Evolutionary conservation across 306 rosid genomes (phyloP).

Genomic region (Carpinus fangiana): DNA sequence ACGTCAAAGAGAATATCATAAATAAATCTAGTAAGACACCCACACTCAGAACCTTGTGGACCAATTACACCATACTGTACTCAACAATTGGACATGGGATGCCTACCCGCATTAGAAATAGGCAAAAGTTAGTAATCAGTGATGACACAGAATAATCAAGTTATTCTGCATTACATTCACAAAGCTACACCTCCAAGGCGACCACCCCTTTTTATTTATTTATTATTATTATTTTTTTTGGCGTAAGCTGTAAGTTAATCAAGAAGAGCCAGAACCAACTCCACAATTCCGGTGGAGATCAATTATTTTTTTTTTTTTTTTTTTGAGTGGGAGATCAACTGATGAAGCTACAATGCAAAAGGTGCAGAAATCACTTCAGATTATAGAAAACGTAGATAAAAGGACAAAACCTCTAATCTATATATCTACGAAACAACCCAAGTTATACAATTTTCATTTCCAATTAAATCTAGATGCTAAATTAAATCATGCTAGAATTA

Average conservation of each 20-base stretch:
- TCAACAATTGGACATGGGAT: neutral
- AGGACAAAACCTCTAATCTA: neutral
- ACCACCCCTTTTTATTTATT: neutral
- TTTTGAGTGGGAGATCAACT: neutral
- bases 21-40: neutral
- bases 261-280: neutral
- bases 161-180: slow-evolving; percentile 3
- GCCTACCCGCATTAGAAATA: neutral
- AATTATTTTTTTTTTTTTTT: neutral
- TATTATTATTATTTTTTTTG: neutral
- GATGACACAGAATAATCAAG: neutral
- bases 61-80: slow-evolving; percentile 8
- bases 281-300: slow-evolving; percentile 17
- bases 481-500: slow-evolving; percentile 7
- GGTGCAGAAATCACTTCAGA: neutral
- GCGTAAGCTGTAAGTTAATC: neutral
- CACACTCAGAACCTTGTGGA: neutral
- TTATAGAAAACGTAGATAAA: slow-evolving; percentile 20
- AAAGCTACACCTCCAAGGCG: neutral
- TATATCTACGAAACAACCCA: slow-evolving; percentile 4
- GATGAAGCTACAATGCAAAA: slow-evolving; percentile 5
- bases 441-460: slow-evolving; percentile 6
- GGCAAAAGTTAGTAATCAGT: neutral
- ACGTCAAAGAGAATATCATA: neutral
- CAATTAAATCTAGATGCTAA: slow-evolving; percentile 7